Evolutionary conservation across 176 grass and related monocot genomes (phyloP).

Genomic region (Rhynchospora breviuscula): DNA sequence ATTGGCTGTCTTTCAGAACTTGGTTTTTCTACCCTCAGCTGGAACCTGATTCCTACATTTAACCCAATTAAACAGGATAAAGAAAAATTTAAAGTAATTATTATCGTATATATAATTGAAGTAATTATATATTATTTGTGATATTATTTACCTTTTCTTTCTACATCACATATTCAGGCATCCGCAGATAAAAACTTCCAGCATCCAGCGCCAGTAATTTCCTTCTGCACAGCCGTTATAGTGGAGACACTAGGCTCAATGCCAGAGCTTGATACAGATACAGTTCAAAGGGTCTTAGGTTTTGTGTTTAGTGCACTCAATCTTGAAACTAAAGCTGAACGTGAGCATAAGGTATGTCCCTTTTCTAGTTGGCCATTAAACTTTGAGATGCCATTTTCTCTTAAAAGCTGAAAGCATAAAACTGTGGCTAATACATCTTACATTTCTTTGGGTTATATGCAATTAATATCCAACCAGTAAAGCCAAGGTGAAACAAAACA

Average conservation of each 20-base stretch:
- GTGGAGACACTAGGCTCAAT: slow-evolving; percentile 83
- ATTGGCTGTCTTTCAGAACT: not conserved
- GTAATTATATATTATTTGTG: not conserved
- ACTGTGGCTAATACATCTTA: not conserved
- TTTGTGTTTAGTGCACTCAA: slow-evolving; percentile 86
- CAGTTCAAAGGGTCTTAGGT: slow-evolving; percentile 66
- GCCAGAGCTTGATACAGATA: slow-evolving; percentile 73
- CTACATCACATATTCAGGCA: slow-evolving; percentile 39
- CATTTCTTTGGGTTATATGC: not conserved
- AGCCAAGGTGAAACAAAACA: not conserved
- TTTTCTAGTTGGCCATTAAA: slow-evolving; percentile 1
- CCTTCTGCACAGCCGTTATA: slow-evolving; percentile 76
- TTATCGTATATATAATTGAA: not conserved
- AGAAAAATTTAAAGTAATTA: not conserved
- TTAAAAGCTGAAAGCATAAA: not conserved
- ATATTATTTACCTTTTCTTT: slow-evolving; percentile 10
- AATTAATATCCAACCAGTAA: not conserved
- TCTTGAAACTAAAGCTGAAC: slow-evolving; percentile 46
- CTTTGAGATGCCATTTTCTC: not conserved
- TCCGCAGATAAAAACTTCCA: slow-evolving; percentile 61
- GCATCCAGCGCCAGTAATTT: slow-evolving; percentile 56
- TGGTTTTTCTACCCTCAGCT: not conserved
- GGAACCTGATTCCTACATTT: not conserved
- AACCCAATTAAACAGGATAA: not conserved
- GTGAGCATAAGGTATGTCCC: slow-evolving; percentile 62